Evolutionary conservation across 108 stramenopile species (phyloP).

Genomic region (Mediolabrus comicus): DNA sequence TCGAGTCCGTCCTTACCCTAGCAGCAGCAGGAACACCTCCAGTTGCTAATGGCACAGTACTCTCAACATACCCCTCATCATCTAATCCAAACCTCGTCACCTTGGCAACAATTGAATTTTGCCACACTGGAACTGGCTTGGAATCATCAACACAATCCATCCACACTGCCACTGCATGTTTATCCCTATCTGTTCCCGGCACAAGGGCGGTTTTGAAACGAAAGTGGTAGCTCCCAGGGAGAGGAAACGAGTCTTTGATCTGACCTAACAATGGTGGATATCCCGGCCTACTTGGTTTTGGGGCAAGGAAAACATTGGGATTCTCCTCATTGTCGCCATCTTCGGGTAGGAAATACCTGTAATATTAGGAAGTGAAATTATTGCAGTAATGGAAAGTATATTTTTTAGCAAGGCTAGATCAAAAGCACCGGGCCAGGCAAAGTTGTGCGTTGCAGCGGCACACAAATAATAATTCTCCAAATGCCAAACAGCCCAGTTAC

Average conservation of each 20-base stretch:
- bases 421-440: too few species aligned
- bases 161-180: constrained; percentile 82
- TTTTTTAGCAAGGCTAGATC: neutral
- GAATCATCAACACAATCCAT: constrained; percentile 84
- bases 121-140: constrained; percentile 76
- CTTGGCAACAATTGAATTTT: constrained; percentile 71
- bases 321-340: constrained; percentile 90
- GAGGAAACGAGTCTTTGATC: constrained; percentile 84
- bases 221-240: constrained; percentile 94
- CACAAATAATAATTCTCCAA: too few species aligned
- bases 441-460: too few species aligned
- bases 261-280: constrained; percentile 79
- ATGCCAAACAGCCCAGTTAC: too few species aligned
- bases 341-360: constrained; percentile 92
- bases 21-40: neutral
- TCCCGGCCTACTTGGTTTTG: constrained; percentile 73
- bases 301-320: constrained; percentile 92
- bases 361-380: neutral
- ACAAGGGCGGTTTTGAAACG: constrained; percentile 91
- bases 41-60: too few species aligned
- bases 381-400: neutral
- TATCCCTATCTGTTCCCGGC: constrained; percentile 81
- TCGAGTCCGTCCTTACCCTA: constrained; percentile 21
- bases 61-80: constrained; percentile 72
- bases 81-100: constrained; percentile 71